Evolutionary conservation across 2,329 filamentous ascomycete genomes (phyloP).

Genomic region (Xylaria digitata): DNA sequence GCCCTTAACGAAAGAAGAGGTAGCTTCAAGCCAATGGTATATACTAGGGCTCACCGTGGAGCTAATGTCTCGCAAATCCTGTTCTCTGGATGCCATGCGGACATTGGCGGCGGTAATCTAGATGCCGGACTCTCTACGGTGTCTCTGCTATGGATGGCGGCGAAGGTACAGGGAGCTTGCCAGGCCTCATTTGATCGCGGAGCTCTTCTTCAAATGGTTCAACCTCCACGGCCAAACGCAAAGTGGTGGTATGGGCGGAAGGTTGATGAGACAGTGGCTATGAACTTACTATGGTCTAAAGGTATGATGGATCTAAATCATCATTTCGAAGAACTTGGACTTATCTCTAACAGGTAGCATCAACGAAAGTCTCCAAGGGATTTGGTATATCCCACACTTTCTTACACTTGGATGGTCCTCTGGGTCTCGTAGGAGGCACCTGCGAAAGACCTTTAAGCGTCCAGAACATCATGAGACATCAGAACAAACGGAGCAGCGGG

Average conservation of each 20-base stretch:
- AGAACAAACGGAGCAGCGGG: background rate
- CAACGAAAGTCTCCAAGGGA: constrained; percentile 27
- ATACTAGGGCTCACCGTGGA: constrained; percentile 13
- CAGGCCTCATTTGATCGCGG: constrained; percentile 19
- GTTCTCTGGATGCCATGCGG: constrained; percentile 22
- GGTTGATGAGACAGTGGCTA: constrained; percentile 22
- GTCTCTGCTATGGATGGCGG: constrained; percentile 26
- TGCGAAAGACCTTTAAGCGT: constrained; percentile 25
- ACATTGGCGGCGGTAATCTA: constrained; percentile 22
- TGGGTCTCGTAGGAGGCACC: constrained; percentile 27
- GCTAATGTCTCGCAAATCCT: constrained; percentile 17
- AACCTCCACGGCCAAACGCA: constrained; percentile 24
- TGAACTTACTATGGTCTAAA: constrained; percentile 30
- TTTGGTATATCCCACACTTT: constrained; percentile 24
- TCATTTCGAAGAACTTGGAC: background rate
- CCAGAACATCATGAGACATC: background rate
- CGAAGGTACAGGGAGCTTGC: constrained; percentile 19
- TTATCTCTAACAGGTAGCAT: constrained; percentile 15
- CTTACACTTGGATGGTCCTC: constrained; percentile 28
- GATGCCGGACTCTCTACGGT: constrained; percentile 28
- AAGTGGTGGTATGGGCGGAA: constrained; percentile 30
- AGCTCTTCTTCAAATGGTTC: constrained; percentile 29
- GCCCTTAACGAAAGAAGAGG: constrained; percentile 26
- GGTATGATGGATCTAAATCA: background rate
- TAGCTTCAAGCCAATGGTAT: constrained; percentile 29